Percentiles rank a stretch among this genome's conserved stretches.
These are phyloP conservation scores for Xylariaceae sp. DNA, from an alignment of 2,329 filamentous ascomycete genomes.

Conservation along the genomic window DNA sequence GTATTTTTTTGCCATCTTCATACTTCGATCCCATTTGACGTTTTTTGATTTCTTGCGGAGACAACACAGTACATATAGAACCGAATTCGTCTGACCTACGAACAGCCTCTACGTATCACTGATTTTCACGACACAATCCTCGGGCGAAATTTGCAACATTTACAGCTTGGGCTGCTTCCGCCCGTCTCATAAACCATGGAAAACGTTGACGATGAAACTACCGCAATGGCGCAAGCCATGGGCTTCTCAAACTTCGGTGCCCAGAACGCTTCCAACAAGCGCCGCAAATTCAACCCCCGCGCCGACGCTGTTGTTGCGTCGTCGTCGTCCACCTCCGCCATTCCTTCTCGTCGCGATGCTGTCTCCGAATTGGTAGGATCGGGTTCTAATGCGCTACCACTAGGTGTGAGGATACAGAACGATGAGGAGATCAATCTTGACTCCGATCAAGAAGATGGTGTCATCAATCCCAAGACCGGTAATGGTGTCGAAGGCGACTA, in stretches of 20 bases:
- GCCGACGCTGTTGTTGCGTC: conserved; percentile 42
- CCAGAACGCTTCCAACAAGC: conserved; percentile 58
- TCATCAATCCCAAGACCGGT: conserved; percentile 1
- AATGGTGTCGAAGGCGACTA: conserved; percentile 1
- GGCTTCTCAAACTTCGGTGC: conserved; percentile 74
- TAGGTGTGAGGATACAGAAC: conserved; percentile 44
- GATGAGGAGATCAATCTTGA: conserved; percentile 50
- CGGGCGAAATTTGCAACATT: no score
- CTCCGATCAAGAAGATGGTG: conserved; percentile 38
- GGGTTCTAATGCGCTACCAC: conserved; percentile 43
- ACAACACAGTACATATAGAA: background rate
- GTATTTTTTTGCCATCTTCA: background rate
- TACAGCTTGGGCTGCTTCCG: no score
- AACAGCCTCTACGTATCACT: background rate
- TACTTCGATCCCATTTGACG: background rate
- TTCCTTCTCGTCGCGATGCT: conserved; percentile 19
- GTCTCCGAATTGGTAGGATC: conserved; percentile 21
- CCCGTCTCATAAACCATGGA: no score
- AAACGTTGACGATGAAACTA: conserved; percentile 41
- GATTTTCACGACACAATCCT: background rate
- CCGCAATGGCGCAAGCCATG: conserved; percentile 68
- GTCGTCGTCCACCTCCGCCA: conserved; percentile 30
- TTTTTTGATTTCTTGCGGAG: background rate
- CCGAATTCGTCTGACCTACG: conserved; percentile 1
- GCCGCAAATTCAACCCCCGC: conserved; percentile 66